phyloP scores from a whole-genome alignment of 2,329 filamentous ascomycete species.

The Paraphoma sp. region DNA sequence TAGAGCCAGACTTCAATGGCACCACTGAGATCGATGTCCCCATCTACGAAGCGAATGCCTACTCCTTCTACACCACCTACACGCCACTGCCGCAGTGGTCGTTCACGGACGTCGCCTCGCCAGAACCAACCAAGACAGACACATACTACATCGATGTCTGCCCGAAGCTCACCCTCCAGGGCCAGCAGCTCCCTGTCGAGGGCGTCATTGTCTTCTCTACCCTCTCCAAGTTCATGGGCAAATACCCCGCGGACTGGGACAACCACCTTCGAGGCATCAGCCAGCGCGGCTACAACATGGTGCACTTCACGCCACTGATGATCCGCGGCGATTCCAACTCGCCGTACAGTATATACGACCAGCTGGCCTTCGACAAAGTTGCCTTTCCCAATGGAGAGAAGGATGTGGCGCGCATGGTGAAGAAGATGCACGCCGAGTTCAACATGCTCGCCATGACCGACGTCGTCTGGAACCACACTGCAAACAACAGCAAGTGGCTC shows the following conservation, averaged over 20 bases:
- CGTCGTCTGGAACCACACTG: constrained; percentile 97
- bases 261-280: constrained; percentile 87
- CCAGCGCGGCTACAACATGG: constrained; percentile 95
- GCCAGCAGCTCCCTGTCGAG: constrained; percentile 77
- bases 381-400: constrained; percentile 85
- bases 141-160: constrained; percentile 94
- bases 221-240: constrained; percentile 98
- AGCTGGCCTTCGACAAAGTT: constrained; percentile 81
- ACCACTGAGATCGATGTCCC: constrained; percentile 89
- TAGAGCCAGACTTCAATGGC: constrained; percentile 91
- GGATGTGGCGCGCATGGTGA: constrained; percentile 78
- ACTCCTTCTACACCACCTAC: constrained; percentile 93
- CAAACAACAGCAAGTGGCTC: constrained; percentile 93
- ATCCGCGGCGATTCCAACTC: constrained; percentile 89
- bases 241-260: constrained; percentile 89
- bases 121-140: constrained; percentile 71
- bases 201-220: constrained; percentile 91
- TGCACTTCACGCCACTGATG: constrained; percentile 96
- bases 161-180: constrained; percentile 77
- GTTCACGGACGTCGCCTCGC: constrained; percentile 59
- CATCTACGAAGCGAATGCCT: constrained; percentile 82
- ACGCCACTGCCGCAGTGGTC: constrained; percentile 82
- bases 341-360: constrained; percentile 95
- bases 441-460: constrained; percentile 89
- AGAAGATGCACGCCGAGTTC: constrained; percentile 83